Base-by-base conservation (phyloP, 1,284 basidiomycete genomes). In the Hymenochaete sp. region DNA sequence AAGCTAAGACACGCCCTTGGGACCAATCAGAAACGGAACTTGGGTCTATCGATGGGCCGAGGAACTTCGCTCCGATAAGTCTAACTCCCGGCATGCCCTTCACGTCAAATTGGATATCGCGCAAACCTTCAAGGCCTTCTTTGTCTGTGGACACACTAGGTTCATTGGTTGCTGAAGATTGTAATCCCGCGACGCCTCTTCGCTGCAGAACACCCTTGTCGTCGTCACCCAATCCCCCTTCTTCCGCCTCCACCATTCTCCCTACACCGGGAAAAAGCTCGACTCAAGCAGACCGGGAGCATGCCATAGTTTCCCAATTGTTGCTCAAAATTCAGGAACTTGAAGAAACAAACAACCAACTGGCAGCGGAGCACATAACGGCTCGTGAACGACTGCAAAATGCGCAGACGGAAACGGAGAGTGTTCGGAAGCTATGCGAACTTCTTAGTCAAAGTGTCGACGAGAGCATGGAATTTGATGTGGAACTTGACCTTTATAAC, bases 291-390 rank as follows among this genome's bases (percentile, higher is more conserved):
- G 36, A 40, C 44, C 45, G 49, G 8, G 70, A 85, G 54, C 71
- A 73, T 22, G 70, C 71, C 10, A 66, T 90, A 42, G 72, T 91
- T 11, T 67, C 76, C 1, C 80, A 87, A 58, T 72, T 92, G 3
- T 61, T 90, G 25, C 56, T 65, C n/a, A 91, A 90, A 63, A 82
- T 92, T 42, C 67, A 73, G 22, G 88, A 92, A 58, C 67, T 92
- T 0, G 82, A 90, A 57, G 69, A 81, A 47, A 73, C 84, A 9
- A 88, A 95, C 57, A 53, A 68, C 13, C 70, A 75, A 51, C 87
- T 93, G 51, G 64, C 77, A 36, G 66, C 73, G 50, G 75, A 88
- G 57, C 82, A 89, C 56, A 60, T 61, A 1, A 71, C 74, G 50
- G 82, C 85, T 1, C 66, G 72, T 11, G 62, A 64, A 22, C 75